phyloP scores from a whole-genome alignment of 108 stramenopile genomes.

The Cylindrotheca closterium region DNA sequence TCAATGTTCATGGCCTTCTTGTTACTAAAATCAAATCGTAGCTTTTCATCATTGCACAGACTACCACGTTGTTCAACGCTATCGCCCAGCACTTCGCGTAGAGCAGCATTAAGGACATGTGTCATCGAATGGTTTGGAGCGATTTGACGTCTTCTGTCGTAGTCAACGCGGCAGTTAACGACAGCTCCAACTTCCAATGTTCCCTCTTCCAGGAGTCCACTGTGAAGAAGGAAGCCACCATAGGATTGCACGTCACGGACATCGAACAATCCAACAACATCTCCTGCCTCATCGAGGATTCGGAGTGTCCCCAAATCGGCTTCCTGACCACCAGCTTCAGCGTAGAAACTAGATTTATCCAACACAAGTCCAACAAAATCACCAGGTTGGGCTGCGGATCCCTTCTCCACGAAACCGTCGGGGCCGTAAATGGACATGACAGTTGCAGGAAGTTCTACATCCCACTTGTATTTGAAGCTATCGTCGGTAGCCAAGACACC shows the following conservation, averaged over 20 bases:
- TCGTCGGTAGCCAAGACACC: slow-evolving; percentile 87
- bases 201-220: slow-evolving; percentile 59
- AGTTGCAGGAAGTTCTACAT: slow-evolving; percentile 68
- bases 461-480: slow-evolving; percentile 86
- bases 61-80: slow-evolving; percentile 87
- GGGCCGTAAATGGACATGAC: slow-evolving; percentile 85
- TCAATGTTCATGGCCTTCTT: slow-evolving; percentile 82
- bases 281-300: slow-evolving; percentile 56
- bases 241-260: slow-evolving; percentile 85
- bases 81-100: slow-evolving; percentile 88
- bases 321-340: slow-evolving; percentile 97
- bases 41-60: slow-evolving; percentile 92
- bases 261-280: slow-evolving; percentile 74
- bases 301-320: slow-evolving; percentile 83
- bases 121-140: slow-evolving; percentile 99
- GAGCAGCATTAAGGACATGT: slow-evolving; percentile 96
- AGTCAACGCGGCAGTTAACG: slow-evolving; percentile 90
- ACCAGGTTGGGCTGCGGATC: slow-evolving; percentile 46
- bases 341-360: slow-evolving; percentile 94
- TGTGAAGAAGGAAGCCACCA: slow-evolving; percentile 91
- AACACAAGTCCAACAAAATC: slow-evolving; percentile 85
- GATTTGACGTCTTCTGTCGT: slow-evolving; percentile 81
- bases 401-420: slow-evolving; percentile 66
- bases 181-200: slow-evolving; percentile 61
- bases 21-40: slow-evolving; percentile 97